Base-by-base conservation (phyloP, 2,329 filamentous ascomycete species). In the Corynespora cassiicola region DNA sequence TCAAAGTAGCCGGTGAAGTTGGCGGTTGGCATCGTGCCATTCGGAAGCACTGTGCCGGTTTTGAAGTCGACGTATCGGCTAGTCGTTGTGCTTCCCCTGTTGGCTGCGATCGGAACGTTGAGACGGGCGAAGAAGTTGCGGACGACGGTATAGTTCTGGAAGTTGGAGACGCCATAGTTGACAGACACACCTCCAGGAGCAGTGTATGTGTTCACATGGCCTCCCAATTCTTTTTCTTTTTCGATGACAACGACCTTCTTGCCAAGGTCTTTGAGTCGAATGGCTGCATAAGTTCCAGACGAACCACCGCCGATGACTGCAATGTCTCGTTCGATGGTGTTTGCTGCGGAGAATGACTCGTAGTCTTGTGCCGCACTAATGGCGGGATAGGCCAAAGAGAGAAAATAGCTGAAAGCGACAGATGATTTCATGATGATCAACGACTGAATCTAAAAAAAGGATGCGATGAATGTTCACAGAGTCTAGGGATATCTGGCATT, bases 151-250 rank as follows among this genome's bases (percentile, higher is more conserved):
- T 65, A 61, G 37, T 77, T 69, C 14, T 65, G 59, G 17, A 65
- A 69, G 27, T 73, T 32, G 3, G 52, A 18, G 1, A 72, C 70
- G 10, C 70, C 70, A 31, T 58, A 57, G 41, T 75, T 66, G 31
- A 65, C 39, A 1, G 53, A 49, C 1, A 29, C 56, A 6, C 65
- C 68, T 1, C 25, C 19, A 1, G 60, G 56, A 31, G 72, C 74
- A 4, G 52, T 64, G 50, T 74, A 79, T 8, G 74, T 77, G 21
- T 75, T 61, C 7, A 74, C 72, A 42, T 78, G 75, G 3, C 77
- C 77, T 14, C 77, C 77, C 47, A 78, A 49, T 12, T 32, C 40
- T 12, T 35, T 41, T 29, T 70, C 48, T 25, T 54, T 60, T 45
- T 76, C 74, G 18, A 75, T 48, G 1, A 76, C 45, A 2, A 65